Evolutionary conservation across 2,329 filamentous ascomycete genomes (phyloP).

Genomic region (Macroventuria anomochaeta): DNA sequence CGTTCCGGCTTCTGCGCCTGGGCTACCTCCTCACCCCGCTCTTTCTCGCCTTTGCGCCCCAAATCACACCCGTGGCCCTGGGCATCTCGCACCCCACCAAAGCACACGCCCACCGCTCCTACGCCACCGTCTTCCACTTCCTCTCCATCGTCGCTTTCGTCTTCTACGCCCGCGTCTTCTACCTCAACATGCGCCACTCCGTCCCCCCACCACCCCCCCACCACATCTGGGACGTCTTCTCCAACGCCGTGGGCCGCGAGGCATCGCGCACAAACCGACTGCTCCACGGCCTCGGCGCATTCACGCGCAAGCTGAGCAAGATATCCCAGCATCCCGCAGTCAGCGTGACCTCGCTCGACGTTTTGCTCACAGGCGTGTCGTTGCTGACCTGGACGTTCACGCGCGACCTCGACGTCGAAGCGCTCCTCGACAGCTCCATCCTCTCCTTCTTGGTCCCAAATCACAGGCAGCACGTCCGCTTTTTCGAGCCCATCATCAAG

Average conservation of each 20-base stretch:
- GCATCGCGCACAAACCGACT: slow-evolving; percentile 39
- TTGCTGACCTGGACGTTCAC: slow-evolving; percentile 66
- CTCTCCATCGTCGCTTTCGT: slow-evolving; percentile 55
- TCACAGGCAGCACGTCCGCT: slow-evolving; percentile 34
- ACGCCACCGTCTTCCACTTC: slow-evolving; percentile 57
- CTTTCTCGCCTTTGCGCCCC: slow-evolving; percentile 45
- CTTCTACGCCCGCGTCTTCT: slow-evolving; percentile 56
- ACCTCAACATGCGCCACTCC: slow-evolving; percentile 55
- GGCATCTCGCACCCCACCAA: slow-evolving; percentile 55
- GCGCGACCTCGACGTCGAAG: slow-evolving; percentile 58
- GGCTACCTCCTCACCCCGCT: slow-evolving; percentile 42
- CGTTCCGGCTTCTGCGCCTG: slow-evolving; percentile 32
- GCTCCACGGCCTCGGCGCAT: slow-evolving; percentile 31
- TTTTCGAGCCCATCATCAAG: slow-evolving; percentile 14
- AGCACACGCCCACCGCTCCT: slow-evolving; percentile 50
- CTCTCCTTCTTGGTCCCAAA: slow-evolving; percentile 36
- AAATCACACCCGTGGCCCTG: slow-evolving; percentile 57
- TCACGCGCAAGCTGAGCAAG: slow-evolving; percentile 53
- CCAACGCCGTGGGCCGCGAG: slow-evolving; percentile 56
- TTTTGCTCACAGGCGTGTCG: slow-evolving; percentile 61
- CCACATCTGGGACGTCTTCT: slow-evolving; percentile 43
- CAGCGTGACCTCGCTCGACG: slow-evolving; percentile 64
- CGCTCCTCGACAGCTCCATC: slow-evolving; percentile 54
- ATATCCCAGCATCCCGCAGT: slow-evolving; percentile 65
- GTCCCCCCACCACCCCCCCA: slow-evolving; percentile 55